These are phyloP conservation scores for Thecaphora frezii DNA, from an alignment of 1,284 basidiomycete species.

Conservation along the genomic window DNA sequence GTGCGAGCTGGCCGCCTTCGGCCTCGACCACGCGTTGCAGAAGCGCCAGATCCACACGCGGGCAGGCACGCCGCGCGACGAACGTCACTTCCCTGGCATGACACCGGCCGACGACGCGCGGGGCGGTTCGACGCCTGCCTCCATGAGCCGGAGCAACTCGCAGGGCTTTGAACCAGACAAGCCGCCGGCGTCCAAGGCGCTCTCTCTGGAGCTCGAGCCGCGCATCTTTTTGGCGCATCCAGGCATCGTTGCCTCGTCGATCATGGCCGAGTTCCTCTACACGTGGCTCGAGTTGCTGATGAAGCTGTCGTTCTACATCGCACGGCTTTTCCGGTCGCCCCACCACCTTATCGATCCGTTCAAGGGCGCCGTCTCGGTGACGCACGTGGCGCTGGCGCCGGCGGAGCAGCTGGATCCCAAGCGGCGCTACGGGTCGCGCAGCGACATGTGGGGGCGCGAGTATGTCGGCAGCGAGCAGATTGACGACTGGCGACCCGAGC, in stretches of 20 bases:
- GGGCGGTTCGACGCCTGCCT: not conserved
- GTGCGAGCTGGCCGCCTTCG: constrained; percentile 56
- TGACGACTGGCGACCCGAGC: constrained; percentile 37
- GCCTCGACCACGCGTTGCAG: constrained; percentile 50
- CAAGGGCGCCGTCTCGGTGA: constrained; percentile 56
- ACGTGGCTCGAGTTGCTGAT: constrained; percentile 41
- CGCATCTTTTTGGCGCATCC: constrained; percentile 55
- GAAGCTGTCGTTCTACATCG: constrained; percentile 50
- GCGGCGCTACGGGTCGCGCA: constrained; percentile 50
- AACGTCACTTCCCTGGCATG: constrained; percentile 18
- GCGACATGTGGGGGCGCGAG: constrained; percentile 48
- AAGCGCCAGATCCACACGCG: constrained; percentile 31
- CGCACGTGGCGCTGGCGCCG: constrained; percentile 48
- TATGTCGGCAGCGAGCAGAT: constrained; percentile 47
- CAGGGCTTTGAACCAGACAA: not conserved
- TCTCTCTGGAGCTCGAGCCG: constrained; percentile 29
- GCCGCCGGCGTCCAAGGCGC: constrained; percentile 21
- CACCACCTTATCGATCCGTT: constrained; percentile 55
- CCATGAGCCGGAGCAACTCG: constrained; percentile 9
- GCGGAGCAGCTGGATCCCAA: constrained; percentile 28
- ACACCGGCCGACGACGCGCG: constrained; percentile 3
- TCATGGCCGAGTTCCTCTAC: constrained; percentile 54
- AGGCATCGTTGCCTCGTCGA: constrained; percentile 58
- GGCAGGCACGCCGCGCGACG: constrained; percentile 39
- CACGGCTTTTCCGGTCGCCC: constrained; percentile 53